Percentiles rank a stretch among this genome's conserved stretches.
Evolutionary conservation across 139 green algal genomes (phyloP).

Genomic region (Tetradesmus obliquus): DNA sequence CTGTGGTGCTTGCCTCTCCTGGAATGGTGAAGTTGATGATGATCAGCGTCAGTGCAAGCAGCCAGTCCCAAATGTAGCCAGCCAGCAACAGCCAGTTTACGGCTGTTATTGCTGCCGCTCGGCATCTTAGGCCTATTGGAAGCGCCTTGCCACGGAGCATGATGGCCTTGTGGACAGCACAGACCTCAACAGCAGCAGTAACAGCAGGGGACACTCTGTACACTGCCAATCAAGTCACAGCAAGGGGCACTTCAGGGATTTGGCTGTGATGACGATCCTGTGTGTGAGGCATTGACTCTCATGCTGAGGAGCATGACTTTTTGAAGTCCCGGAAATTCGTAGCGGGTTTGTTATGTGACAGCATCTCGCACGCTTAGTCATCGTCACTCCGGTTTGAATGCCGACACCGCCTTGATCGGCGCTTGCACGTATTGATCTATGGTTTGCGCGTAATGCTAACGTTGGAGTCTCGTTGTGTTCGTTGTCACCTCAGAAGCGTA

Average conservation of each 20-base stretch:
- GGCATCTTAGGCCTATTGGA: neutral
- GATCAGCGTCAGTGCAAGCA: slow-evolving; percentile 41
- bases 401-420: too few relatives aligned
- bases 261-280: too few relatives aligned
- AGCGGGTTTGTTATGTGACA: neutral
- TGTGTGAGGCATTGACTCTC: too few relatives aligned
- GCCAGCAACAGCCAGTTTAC: neutral
- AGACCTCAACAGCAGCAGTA: neutral
- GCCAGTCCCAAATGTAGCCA: slow-evolving; percentile 43
- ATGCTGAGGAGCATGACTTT: neutral
- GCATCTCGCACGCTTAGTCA: neutral
- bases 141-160: neutral
- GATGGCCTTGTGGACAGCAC: neutral
- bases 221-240: neutral
- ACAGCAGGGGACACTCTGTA: neutral
- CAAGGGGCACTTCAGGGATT: too few relatives aligned
- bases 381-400: neutral
- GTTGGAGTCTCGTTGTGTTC: too few relatives aligned
- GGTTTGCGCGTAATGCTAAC: neutral
- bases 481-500: neutral
- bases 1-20: neutral
- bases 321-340: neutral
- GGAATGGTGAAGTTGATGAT: slow-evolving; percentile 47
- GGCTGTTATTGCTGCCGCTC: neutral
- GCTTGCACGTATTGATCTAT: too few relatives aligned